Evolutionary conservation across 257 asterid genomes (phyloP), one percentile per base, ranked within the genome.

Genomic region (Rhazya stricta): DNA sequence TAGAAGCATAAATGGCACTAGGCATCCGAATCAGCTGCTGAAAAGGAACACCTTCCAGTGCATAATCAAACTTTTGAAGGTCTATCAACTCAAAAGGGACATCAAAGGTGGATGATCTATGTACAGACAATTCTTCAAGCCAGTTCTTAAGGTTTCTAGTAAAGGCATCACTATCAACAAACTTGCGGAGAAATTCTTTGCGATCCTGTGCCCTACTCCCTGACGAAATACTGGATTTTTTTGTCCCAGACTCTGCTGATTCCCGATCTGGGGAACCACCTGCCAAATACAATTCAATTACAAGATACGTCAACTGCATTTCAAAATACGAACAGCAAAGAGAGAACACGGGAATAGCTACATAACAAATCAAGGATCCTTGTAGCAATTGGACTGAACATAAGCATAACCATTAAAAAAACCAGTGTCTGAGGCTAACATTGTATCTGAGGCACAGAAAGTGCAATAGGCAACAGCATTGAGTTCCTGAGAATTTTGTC

Each of bases 21-120:
- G 99, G 98, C 99, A 95, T 95, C 79, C 99, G 88, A 67, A 95
- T 71, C 75, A 95, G 85, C 81, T 95, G 98, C 85, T 91, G 98
- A 75, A 95, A 91, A 29, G 85, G 92, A 81, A 92, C 81, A 43
- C 93, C 97, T 85, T 92, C 99, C 51, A 95, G 84, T 42, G 98
- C 96, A 74, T 95, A 95, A 81, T 95, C 99, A 72, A 92, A 95
- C 83, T 95, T 91, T 65, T 92, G 98, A 81, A 95, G 92, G 79
- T 95, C 99, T 74, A 95, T 86, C 81, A 89, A 83, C 89, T 95
- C 97, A 70, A 95, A 95, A 78, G 98, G 99, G 67, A 87, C 87
- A 69, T 88, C 93, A 80, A 89, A 89, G 43, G 80, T 70, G 71
- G 85, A 79, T 4, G 74, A 68, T 25, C 45, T 70, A 63, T 66